Base-by-base conservation (phyloP, 2,329 filamentous ascomycete species). In the Thielaviopsis punctulata region DNA sequence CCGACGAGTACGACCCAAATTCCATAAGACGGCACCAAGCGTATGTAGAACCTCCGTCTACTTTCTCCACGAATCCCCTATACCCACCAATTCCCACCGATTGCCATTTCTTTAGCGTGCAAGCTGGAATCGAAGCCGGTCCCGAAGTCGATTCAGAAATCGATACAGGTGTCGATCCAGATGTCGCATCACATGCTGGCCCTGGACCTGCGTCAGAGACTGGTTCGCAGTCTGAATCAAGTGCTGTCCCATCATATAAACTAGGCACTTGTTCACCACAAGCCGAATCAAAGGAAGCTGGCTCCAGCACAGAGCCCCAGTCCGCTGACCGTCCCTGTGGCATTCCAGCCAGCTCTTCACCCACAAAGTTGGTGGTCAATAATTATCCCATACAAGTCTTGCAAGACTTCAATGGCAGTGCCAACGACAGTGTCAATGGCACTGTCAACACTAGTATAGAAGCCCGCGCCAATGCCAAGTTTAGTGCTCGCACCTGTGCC, bases 11-110 rank as follows among this genome's bases (percentile, higher is more conserved):
- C 45, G 53, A 55, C 30, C 41, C 53, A 15, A 52, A 46, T 27
- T 46, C 65, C 72, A 27, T 56, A 66, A 44, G 67, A 66, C 65
- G 69, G 19, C 45, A 57, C 52, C 66, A 69, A 62, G 69, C 73
- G 76, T 80, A 80, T 69, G 77, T 80, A 66, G 58, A 58, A 19
- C n/a, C 36, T 46, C n/a, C 19, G 9, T 50, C 48, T 27, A 18
- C 52, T 33, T 15, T 7, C 5, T 7, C 3, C 19, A 41, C n/a
- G 1, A 41, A 6, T 9, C 36, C 36, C 36, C 2, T n/a, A n/a
- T n/a, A n/a, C n/a, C n/a, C n/a, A n/a, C n/a, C n/a, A n/a, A n/a
- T n/a, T n/a, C n/a, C n/a, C n/a, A n/a, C n/a, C n/a, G n/a, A n/a
- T n/a, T n/a, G n/a, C n/a, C n/a, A n/a, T n/a, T n/a, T n/a, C n/a